phyloP scores from a whole-genome alignment of 2,329 filamentous ascomycete genomes.

The Cordyceps cicadae region DNA sequence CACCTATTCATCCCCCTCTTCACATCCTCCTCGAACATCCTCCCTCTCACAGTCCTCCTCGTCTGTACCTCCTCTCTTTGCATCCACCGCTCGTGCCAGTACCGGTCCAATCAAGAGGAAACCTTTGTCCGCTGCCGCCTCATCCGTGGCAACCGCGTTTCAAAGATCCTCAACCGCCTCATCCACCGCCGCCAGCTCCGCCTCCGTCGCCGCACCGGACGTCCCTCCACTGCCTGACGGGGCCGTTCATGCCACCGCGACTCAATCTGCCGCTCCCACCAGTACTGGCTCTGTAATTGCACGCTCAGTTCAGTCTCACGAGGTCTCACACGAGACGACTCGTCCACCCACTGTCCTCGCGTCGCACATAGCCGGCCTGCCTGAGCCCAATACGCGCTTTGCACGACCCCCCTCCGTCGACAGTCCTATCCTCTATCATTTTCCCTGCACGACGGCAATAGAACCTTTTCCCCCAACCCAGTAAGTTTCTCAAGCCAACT shows the following conservation, averaged over 20 bases:
- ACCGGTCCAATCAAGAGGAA: constrained; percentile 45
- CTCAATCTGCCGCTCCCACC: not conserved
- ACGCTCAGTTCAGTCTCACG: not conserved
- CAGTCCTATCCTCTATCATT: constrained; percentile 56
- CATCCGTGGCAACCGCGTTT: constrained; percentile 37
- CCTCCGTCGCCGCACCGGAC: constrained; percentile 8
- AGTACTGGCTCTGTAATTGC: not conserved
- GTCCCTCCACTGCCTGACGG: constrained; percentile 7
- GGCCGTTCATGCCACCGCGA: not conserved
- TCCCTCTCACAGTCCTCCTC: constrained; percentile 11
- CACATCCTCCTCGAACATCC: constrained; percentile 18
- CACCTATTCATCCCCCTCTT: constrained; percentile 18
- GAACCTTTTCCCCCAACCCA: constrained; percentile 2
- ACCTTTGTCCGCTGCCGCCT: constrained; percentile 49
- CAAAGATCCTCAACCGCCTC: constrained; percentile 22
- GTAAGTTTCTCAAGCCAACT: constrained; percentile 7
- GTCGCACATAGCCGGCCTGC: constrained; percentile 30
- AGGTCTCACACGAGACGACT: not conserved
- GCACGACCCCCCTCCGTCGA: constrained; percentile 48
- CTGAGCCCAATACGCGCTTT: constrained; percentile 45
- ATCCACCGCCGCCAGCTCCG: constrained; percentile 5
- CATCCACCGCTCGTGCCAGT: constrained; percentile 11
- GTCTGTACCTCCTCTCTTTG: constrained; percentile 11
- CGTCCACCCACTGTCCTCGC: constrained; percentile 13
- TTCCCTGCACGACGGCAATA: constrained; percentile 26